Evolutionary conservation across 106 monocot species (phyloP), one percentile per base, ranked within the genome.

Genomic region (Dendrobium catenatum): DNA sequence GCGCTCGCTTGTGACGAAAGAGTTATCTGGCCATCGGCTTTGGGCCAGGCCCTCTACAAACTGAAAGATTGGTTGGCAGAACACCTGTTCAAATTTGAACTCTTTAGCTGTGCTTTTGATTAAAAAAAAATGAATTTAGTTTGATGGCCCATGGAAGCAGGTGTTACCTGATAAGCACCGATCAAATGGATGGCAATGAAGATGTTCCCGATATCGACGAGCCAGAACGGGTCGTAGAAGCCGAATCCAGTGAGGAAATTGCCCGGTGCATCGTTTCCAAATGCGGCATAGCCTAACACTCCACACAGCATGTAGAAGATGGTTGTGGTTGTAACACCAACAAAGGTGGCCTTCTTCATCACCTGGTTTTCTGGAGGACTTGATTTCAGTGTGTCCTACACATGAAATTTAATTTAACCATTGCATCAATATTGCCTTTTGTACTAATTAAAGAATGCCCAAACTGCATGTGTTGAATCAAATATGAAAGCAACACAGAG

Each of bases 171-270:
- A 84, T 94, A 97, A 56, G 94, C 96, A 11, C 96, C 94, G 72
- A 94, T 84, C 55, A 94, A 92, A 81, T 97, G 96, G 81, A 97
- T 49, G 44, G 87, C 92, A 31, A 97, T 88, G 81, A 86, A 88
- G 44, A 84, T 81, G 66, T 92, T 96, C 44, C 87, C 89, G 37
- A 92, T 82, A 76, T 89, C 89, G 44, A 92, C 83, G 2, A 89
- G 85, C 92, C 96, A 96, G 85, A 75, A 96, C 0, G 93, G 96
- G 79, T 96, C 86, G 85, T 97, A 97, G 85, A 97, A 97, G 51
- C 96, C 94, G 27, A 97, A 97, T 5, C 96, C 96, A 2, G 94
- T 97, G 67, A 97, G 94, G 68, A 94, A 86, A 84, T 97, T 97
- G 11, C 92, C 94, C 0, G 92, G 94, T n/a, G 96, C 90, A 0